Base-by-base conservation (phyloP, 495 filamentous ascomycete species). In the Penicillium bovifimosum region DNA sequence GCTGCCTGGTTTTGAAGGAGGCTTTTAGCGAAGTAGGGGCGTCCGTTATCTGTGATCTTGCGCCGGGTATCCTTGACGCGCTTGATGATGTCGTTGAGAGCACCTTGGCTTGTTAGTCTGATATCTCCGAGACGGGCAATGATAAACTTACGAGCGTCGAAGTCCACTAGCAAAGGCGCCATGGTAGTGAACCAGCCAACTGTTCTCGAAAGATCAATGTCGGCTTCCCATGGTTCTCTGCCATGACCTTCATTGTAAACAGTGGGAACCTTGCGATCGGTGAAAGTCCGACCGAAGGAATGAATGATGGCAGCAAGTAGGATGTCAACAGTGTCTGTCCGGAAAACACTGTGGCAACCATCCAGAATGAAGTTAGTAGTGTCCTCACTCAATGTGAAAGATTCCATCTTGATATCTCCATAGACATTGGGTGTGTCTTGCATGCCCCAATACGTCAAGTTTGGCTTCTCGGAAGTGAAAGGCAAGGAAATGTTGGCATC, bases 111-210 rank as follows among this genome's bases (percentile, higher is more conserved):
- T 8, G 27, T 59, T 10, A 53, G 50, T 26, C 31, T 44, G n/a
- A 3, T 26, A 2, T 28, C 13, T n/a, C 6, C 6, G 9, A n/a
- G 8, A 34, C 24, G 5, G 20, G 7, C 3, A 14, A 17, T 14
- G 3, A 5, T 5, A 10, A 58, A 46, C 68, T 74, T 49, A 71
- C 73, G 65, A 55, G 65, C 57, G 10, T 56, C 56, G 1, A 52
- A 35, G 2, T 61, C 41, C 1, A 75, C 47, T 34, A 67, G 58
- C 2, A 83, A 27, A 9, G 80, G 80, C 24, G 65, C 71, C 56
- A 83, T 70, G 0, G 77, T 75, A 1, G 80, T 85, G 54, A 85
- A 85, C 81, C 81, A 85, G 6, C 81, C 81, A 14, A 84, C 73
- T 3, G 80, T 84, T 32, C 71, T 58, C 0, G 80, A 80, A 14